Percentiles rank a stretch among this genome's conserved stretches.
Conservation (phyloP, 2,329 filamentous ascomycete genomes). For the Neofusicoccum kwambonambiense region DNA sequence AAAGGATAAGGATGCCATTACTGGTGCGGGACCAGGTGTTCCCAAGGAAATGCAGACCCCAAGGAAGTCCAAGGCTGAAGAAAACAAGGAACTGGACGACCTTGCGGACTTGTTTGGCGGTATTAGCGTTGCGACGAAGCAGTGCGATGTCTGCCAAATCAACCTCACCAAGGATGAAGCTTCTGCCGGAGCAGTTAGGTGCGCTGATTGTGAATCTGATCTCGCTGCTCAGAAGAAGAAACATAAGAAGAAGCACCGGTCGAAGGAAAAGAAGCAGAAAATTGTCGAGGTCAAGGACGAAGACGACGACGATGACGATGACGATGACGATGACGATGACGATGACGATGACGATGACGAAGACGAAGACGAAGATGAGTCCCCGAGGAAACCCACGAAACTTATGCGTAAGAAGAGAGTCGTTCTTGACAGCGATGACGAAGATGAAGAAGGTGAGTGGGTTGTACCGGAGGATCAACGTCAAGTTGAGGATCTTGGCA, state of each 20-base stretch:
- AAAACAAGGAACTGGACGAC: slow-evolving; percentile 70
- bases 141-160: slow-evolving; percentile 80
- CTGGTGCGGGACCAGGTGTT: slow-evolving; percentile 39
- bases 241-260: slow-evolving; percentile 44
- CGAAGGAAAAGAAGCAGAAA: slow-evolving; percentile 42
- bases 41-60: slow-evolving; percentile 31
- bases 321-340: slow-evolving; percentile 32
- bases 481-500: slow-evolving; percentile 62
- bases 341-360: slow-evolving; percentile 38
- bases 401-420: slow-evolving; percentile 30
- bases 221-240: slow-evolving; percentile 56
- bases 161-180: slow-evolving; percentile 61
- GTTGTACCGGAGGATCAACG: slow-evolving; percentile 69
- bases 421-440: slow-evolving; percentile 66
- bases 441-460: slow-evolving; percentile 72
- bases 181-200: slow-evolving; percentile 57
- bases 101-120: slow-evolving; percentile 85
- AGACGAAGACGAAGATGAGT: slow-evolving; percentile 37
- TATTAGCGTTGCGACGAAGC: slow-evolving; percentile 73
- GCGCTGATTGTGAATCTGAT: slow-evolving; percentile 72
- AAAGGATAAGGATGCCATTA: slow-evolving; percentile 82
- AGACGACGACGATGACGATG: slow-evolving; percentile 25
- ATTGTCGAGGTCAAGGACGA: slow-evolving; percentile 28
- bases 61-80: slow-evolving; percentile 46
- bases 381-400: not conserved